Evolutionary conservation across 306 rosid genomes (phyloP).

Genomic region (Comarum palustre): DNA sequence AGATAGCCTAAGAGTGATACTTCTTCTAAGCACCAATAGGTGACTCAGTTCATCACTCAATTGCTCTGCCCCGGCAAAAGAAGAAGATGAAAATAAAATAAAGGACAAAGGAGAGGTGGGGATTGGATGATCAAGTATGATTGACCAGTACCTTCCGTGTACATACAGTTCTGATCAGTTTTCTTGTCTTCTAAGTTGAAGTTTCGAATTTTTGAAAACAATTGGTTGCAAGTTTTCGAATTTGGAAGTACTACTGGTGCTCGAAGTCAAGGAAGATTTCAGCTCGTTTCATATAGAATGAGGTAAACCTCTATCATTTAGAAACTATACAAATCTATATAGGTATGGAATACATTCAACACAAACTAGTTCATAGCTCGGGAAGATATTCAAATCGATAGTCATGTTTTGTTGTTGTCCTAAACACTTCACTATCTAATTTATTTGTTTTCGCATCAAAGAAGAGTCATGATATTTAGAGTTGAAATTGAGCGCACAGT

Average conservation of each 20-base stretch:
- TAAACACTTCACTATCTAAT: no score
- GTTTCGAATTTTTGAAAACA: constrained; percentile 1
- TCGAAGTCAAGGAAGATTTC: constrained; percentile 2
- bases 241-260: constrained; percentile 1
- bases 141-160: constrained; percentile 4
- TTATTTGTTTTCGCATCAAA: no score
- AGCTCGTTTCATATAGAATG: neutral
- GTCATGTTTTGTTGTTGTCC: neutral
- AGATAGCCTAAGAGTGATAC: neutral
- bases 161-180: constrained; percentile 2
- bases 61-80: constrained; percentile 26
- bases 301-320: neutral
- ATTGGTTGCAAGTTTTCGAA: constrained; percentile 8
- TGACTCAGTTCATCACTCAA: constrained; percentile 15
- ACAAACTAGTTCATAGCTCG: neutral
- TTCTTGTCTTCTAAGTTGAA: constrained; percentile 50
- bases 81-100: neutral
- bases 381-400: neutral
- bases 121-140: constrained; percentile 17
- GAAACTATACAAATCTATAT: no score
- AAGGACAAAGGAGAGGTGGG: constrained; percentile 16
- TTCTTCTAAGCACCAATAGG: neutral
- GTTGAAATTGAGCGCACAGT: constrained; percentile 1
- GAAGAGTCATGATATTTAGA: neutral
- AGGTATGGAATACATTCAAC: no score